Conservation (phyloP, 192 early-diverging fungal genomes). For the Oehlia diaphana region DNA sequence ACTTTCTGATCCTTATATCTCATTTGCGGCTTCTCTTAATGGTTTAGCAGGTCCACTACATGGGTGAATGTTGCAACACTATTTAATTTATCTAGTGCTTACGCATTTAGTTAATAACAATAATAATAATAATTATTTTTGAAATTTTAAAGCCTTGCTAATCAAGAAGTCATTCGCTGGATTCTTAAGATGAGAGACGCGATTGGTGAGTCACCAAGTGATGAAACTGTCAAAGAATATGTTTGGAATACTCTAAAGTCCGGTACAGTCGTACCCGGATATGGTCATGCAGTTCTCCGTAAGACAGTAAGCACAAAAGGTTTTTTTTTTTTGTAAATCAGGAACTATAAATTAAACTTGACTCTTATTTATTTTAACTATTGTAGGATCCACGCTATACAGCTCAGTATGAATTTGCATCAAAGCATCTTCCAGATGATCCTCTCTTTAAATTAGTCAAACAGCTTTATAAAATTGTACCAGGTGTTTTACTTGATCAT, state of each 20-base stretch:
- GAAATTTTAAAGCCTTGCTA: constrained; percentile 67
- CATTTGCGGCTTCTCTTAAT: constrained; percentile 95
- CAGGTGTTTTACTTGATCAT: constrained; percentile 94
- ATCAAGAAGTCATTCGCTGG: constrained; percentile 99
- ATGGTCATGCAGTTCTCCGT: constrained; percentile 97
- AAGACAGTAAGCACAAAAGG: constrained; percentile 41
- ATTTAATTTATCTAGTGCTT: background rate
- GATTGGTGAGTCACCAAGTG: constrained; percentile 78
- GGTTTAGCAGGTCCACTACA: constrained; percentile 98
- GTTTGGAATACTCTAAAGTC: constrained; percentile 93
- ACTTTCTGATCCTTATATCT: constrained; percentile 98
- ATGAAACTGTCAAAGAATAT: constrained; percentile 95
- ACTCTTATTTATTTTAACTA: background rate
- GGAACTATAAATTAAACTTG: background rate
- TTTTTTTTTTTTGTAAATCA: background rate
- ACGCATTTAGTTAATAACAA: background rate
- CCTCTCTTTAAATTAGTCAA: constrained; percentile 95
- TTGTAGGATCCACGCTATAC: constrained; percentile 89
- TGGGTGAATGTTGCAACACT: constrained; percentile 47
- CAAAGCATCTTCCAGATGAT: constrained; percentile 96
- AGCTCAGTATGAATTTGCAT: constrained; percentile 97
- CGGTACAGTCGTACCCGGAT: constrained; percentile 98
- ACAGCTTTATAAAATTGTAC: constrained; percentile 96
- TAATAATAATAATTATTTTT: background rate
- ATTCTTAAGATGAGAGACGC: constrained; percentile 88